phyloP scores from a whole-genome alignment of 2,329 filamentous ascomycete species.

The Sclerotinia trifoliorum region DNA sequence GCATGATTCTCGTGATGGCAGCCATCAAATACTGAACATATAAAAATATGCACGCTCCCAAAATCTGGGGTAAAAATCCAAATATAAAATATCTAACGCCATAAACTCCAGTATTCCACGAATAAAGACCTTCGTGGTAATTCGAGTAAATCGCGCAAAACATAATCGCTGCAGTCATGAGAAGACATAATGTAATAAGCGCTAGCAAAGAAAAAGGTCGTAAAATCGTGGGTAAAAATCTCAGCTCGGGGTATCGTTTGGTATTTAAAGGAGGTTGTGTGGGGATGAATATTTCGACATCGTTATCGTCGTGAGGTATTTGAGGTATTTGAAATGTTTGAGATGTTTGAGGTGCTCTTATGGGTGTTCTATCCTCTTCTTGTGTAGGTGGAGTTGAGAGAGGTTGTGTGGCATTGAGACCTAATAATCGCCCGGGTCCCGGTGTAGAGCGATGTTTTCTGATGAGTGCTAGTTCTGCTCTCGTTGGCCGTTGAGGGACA shows the following conservation, averaged over 20 bases:
- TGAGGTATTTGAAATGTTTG: conserved; percentile 12
- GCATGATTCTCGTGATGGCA: conserved; percentile 72
- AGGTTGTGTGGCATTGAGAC: conserved; percentile 37
- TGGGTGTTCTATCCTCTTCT: conserved; percentile 9
- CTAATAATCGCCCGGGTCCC: conserved; percentile 35
- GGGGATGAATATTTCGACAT: conserved; percentile 48
- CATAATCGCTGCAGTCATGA: conserved; percentile 71
- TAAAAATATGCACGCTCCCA: conserved; percentile 69
- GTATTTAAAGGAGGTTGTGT: conserved; percentile 46
- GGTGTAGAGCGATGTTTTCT: conserved; percentile 42
- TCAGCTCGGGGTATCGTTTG: conserved; percentile 53
- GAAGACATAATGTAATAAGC: conserved; percentile 59
- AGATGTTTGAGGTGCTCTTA: neutral
- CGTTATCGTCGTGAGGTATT: conserved; percentile 17
- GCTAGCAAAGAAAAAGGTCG: conserved; percentile 62
- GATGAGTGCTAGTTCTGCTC: conserved; percentile 38
- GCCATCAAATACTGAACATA: conserved; percentile 74
- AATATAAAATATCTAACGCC: conserved; percentile 80
- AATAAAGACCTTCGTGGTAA: conserved; percentile 61
- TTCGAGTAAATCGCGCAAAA: conserved; percentile 70
- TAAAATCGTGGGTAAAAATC: conserved; percentile 70
- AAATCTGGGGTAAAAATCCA: conserved; percentile 76
- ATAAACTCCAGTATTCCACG: conserved; percentile 65
- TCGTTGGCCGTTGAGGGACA: conserved; percentile 29
- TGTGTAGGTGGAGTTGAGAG: conserved; percentile 28